Percentiles rank a stretch among this genome's conserved stretches.
phyloP scores from a whole-genome alignment of 352 stramenopile species.

The Elongisporangium undulatum region DNA sequence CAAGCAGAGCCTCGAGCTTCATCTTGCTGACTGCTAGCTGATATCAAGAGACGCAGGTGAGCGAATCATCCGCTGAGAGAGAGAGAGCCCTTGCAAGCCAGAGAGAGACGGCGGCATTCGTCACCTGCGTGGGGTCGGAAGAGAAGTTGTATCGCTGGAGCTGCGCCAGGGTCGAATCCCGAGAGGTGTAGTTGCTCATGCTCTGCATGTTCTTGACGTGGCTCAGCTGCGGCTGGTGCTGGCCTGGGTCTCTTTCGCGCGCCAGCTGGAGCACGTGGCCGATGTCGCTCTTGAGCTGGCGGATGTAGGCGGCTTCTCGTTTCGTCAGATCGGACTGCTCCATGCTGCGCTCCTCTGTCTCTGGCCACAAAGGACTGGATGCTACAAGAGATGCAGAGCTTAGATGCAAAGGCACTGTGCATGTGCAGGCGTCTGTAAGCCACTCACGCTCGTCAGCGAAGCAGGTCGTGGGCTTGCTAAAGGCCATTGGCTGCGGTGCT shows the following conservation, averaged over 20 bases:
- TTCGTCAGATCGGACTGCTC: background rate
- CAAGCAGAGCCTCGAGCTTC: conserved; percentile 27
- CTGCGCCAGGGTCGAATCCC: conserved; percentile 19
- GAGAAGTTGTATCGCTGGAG: conserved; percentile 48
- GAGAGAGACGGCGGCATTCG: background rate
- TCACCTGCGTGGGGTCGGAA: conserved; percentile 34
- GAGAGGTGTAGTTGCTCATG: conserved; percentile 21
- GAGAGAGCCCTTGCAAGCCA: too few relatives aligned
- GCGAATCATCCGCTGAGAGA: too few relatives aligned
- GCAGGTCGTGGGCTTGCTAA: conserved; percentile 10
- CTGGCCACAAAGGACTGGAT: background rate
- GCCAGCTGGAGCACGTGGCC: background rate
- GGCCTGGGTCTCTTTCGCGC: background rate
- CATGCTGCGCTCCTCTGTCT: conserved; percentile 5
- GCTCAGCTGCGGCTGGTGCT: conserved; percentile 10
- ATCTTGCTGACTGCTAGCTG: conserved; percentile 27
- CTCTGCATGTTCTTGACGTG: conserved; percentile 59
- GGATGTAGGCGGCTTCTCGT: conserved; percentile 41
- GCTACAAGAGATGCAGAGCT: background rate
- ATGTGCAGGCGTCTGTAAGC: background rate
- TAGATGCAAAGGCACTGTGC: background rate
- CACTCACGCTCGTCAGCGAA: conserved; percentile 6
- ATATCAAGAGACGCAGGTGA: background rate
- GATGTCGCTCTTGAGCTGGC: conserved; percentile 59
- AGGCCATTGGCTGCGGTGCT: background rate